Conservation (phyloP, 768 basidiomycete species). For the Boletellus ananas region DNA sequence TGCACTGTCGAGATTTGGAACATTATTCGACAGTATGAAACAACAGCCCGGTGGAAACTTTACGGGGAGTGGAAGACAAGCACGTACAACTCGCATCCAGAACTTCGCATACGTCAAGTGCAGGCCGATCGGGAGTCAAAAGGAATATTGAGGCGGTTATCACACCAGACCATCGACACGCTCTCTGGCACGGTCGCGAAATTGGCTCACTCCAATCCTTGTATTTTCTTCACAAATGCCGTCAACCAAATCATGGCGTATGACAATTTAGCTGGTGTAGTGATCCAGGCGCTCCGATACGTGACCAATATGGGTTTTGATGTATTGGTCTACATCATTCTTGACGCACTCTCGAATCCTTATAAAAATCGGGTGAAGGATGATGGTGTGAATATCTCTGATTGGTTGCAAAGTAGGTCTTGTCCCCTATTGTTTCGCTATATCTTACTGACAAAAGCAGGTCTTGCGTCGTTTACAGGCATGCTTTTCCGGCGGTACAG, state of each 20-base stretch:
- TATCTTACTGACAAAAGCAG: conserved; percentile 39
- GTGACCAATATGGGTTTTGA: conserved; percentile 94
- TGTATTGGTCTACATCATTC: conserved; percentile 80
- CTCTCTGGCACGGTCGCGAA: conserved; percentile 89
- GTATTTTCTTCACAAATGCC: conserved; percentile 83
- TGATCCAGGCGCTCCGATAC: conserved; percentile 85
- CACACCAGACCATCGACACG: conserved; percentile 77
- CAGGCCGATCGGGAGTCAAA: conserved; percentile 89
- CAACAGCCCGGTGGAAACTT: conserved; percentile 78
- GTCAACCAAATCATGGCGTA: conserved; percentile 96
- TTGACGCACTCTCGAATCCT: conserved; percentile 85
- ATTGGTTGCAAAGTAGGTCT: conserved; percentile 87
- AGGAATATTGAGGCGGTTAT: conserved; percentile 81
- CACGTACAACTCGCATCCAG: conserved; percentile 70
- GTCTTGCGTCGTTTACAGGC: conserved; percentile 89
- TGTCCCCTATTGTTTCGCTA: not conserved
- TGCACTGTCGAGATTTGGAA: conserved; percentile 93
- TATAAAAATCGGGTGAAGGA: conserved; percentile 80
- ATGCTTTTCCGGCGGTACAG: conserved; percentile 86
- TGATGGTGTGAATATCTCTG: conserved; percentile 85
- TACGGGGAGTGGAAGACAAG: conserved; percentile 93
- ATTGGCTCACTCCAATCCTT: conserved; percentile 90
- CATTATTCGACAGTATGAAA: conserved; percentile 75
- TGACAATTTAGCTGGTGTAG: conserved; percentile 85
- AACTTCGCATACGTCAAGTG: conserved; percentile 72